These are phyloP conservation scores for Meredithiella fracta DNA, from an alignment of 2,329 filamentous ascomycete species.

Conservation along the genomic window DNA sequence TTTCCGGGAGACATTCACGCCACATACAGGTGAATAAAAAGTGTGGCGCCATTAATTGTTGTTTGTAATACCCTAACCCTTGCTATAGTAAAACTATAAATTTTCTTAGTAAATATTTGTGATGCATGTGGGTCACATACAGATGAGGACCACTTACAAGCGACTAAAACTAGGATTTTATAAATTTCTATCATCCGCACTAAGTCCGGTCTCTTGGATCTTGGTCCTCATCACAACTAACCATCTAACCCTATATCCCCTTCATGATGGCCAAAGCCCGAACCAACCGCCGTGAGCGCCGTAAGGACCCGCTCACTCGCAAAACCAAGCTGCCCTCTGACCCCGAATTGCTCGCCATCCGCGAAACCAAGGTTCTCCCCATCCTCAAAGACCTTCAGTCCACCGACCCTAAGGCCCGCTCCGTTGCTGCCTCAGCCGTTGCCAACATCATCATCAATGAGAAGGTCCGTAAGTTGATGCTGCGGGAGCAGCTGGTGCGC, in stretches of 20 bases:
- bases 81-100: neutral
- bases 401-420: conserved; percentile 41
- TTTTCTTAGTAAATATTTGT: neutral
- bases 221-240: no score
- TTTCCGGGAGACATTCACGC: no score
- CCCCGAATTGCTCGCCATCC: conserved; percentile 45
- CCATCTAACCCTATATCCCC: neutral
- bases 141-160: neutral
- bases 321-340: conserved; percentile 44
- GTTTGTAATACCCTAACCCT: neutral
- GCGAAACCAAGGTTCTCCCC: conserved; percentile 47
- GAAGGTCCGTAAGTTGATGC: conserved; percentile 45
- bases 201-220: no score
- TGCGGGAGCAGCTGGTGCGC: conserved; percentile 49
- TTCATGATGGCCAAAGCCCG: conserved; percentile 42
- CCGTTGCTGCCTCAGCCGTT: conserved; percentile 41
- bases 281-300: conserved; percentile 32
- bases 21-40: no score
- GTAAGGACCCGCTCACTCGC: conserved; percentile 40
- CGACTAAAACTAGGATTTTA: neutral
- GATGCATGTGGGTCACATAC: neutral
- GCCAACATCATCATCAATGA: conserved; percentile 45
- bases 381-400: conserved; percentile 44
- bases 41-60: no score
- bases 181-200: no score